Evolutionary conservation across 176 grass and related monocot species (phyloP).

Genomic region (Carex cristatella): DNA sequence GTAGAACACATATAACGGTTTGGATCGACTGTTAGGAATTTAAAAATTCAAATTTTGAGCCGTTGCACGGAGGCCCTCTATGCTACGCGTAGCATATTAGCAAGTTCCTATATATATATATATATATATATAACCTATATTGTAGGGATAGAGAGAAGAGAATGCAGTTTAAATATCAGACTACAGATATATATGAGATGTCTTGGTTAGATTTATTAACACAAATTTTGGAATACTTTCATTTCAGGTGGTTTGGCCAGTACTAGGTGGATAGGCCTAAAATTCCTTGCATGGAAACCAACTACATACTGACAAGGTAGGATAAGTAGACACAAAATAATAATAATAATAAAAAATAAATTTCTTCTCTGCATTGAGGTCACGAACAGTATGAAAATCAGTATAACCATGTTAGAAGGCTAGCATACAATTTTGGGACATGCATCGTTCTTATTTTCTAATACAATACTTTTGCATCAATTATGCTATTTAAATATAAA

Average conservation of each 20-base stretch:
- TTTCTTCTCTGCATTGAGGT: neutral
- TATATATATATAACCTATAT: neutral
- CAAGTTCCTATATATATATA: no score
- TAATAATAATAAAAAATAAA: neutral
- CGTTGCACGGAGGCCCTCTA: no score
- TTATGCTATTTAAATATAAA: neutral
- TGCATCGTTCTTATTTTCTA: neutral
- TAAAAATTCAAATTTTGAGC: no score
- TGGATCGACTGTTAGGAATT: no score
- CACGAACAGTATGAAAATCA: neutral
- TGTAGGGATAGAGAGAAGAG: neutral
- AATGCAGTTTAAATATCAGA: neutral
- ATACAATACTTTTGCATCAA: neutral
- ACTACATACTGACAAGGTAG: neutral
- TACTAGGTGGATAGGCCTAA: neutral
- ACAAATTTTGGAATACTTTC: neutral
- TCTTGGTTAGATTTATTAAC: neutral
- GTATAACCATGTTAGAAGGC: neutral
- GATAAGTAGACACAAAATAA: neutral
- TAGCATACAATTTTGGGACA: neutral
- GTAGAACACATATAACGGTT: no score
- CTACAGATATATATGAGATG: neutral
- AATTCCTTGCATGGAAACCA: neutral
- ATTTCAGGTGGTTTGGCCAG: neutral
- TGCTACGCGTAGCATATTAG: no score